These are phyloP conservation scores for Chlamydomonas asymmetrica DNA, from an alignment of 139 green algal genomes.

Conservation along the genomic window DNA sequence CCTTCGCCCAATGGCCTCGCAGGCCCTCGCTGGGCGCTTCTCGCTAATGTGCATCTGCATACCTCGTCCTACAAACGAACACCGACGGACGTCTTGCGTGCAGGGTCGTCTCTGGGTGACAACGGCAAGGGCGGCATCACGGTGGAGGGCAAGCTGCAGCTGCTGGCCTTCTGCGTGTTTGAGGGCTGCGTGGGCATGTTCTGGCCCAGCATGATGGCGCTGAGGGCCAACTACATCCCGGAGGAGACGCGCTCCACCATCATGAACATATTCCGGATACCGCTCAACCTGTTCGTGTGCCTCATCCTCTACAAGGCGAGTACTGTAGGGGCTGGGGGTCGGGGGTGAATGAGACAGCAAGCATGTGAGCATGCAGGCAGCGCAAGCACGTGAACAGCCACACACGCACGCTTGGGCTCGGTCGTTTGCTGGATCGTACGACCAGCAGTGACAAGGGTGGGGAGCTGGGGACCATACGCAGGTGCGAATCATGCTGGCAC, in stretches of 20 bases:
- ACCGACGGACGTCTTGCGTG: too few species aligned
- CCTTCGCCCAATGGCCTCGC: too few species aligned
- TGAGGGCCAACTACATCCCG: conserved; percentile 85
- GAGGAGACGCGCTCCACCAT: conserved; percentile 93
- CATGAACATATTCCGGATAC: conserved; percentile 97
- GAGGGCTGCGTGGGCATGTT: conserved; percentile 89
- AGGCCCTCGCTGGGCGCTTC: too few species aligned
- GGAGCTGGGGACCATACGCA: too few species aligned
- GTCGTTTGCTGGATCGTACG: neutral
- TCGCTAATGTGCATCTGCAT: too few species aligned
- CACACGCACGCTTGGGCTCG: neutral
- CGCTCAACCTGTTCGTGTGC: conserved; percentile 96
- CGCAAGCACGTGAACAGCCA: neutral
- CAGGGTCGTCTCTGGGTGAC: conserved; percentile 26
- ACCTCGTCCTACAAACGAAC: too few species aligned
- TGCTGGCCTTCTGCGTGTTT: conserved; percentile 91
- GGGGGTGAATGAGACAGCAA: neutral
- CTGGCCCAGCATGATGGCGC: conserved; percentile 96
- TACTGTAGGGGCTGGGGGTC: neutral
- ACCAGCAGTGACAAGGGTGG: too few species aligned
- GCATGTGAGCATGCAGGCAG: neutral
- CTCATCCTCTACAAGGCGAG: conserved; percentile 93
- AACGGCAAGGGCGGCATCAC: conserved; percentile 53
- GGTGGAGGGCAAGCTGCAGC: conserved; percentile 71
- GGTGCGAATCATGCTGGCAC: too few species aligned